A percentile compares a stretch with the other conserved stretches of the same genome.
These are phyloP conservation scores for Aspergillus fischeri DNA, from an alignment of 2,329 filamentous ascomycete genomes.

Conservation along the genomic window DNA sequence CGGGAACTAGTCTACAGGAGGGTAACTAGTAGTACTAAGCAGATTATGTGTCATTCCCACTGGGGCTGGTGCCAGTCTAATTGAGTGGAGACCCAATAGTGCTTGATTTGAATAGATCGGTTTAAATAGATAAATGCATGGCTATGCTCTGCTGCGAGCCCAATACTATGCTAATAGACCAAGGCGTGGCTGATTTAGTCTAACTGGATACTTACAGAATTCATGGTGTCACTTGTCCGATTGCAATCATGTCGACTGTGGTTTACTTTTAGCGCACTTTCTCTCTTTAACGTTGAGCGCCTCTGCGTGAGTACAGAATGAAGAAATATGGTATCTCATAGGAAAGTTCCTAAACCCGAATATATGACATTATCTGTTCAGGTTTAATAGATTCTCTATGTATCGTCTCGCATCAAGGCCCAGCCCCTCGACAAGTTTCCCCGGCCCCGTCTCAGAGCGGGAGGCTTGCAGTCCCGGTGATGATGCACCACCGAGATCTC, in stretches of 20 bases:
- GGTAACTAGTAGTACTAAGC: too few relatives aligned
- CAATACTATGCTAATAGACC: too few relatives aligned
- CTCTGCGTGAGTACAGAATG: too few relatives aligned
- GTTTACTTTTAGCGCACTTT: too few relatives aligned
- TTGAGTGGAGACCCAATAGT: background rate
- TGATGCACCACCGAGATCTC: slow-evolving; percentile 36
- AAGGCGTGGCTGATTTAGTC: too few relatives aligned
- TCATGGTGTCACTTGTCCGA: background rate
- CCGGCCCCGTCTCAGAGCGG: slow-evolving; percentile 29
- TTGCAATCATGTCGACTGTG: background rate
- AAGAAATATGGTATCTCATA: too few relatives aligned
- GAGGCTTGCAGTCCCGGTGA: slow-evolving; percentile 19
- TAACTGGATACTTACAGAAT: background rate
- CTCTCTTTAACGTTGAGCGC: too few relatives aligned
- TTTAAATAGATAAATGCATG: background rate
- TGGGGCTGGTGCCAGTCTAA: background rate
- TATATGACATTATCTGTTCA: slow-evolving; percentile 34
- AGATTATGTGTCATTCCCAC: too few relatives aligned
- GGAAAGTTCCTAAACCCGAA: too few relatives aligned
- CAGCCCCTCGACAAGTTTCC: slow-evolving; percentile 41
- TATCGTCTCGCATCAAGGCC: slow-evolving; percentile 46
- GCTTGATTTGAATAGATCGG: background rate
- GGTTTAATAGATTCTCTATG: slow-evolving; percentile 43
- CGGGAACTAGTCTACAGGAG: too few relatives aligned
- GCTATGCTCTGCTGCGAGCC: background rate